Base-by-base conservation (phyloP, 2,329 filamentous ascomycete species). In the Penicillium sp. region DNA sequence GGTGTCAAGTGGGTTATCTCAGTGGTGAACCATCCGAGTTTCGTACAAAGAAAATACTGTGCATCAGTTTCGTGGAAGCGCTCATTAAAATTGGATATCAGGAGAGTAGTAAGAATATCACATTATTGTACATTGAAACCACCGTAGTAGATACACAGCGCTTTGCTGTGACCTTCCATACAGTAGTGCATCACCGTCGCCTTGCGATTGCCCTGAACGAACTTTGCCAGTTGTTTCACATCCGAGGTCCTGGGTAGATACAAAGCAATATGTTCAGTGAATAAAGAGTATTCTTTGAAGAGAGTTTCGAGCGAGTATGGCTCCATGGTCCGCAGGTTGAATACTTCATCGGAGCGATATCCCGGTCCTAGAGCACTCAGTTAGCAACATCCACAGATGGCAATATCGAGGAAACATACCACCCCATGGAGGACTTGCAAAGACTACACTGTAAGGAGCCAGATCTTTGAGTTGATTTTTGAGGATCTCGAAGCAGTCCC, bases 161-260 rank as follows among this genome's bases (percentile, higher is more conserved):
- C 84, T 75, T 97, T 97, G 73, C 92, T 97, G 6, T 90, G 90
- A 11, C 92, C 91, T 64, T 89, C 82, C 77, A 96, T 90, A 69
- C 92, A 96, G 71, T 97, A 97, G 76, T 99, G 94, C 45, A 90
- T 85, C 23, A 93, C 87, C 40, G 88, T 85, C 16, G 91, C 79
- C 74, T 88, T 89, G 52, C 77, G 68, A 2, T 73, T 77, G 5
- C 76, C 71, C 3, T 74, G 67, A 2, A 76, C 75, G 10, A 75
- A 75, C 2, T 75, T 80, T 3, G 90, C 89, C 58, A 96, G 81
- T 73, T 96, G 92, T 47, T 86, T 83, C 48, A 96, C 71, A 71
- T 96, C 87, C 58, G 91, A 93, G 1, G 88, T 94, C 55, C 95
- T 83, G 1, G 95, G 94, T 16, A 99, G 79, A 67, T 89, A 99